A percentile compares a stretch with the other conserved stretches of the same genome.
phyloP scores from a whole-genome alignment of 2,329 filamentous ascomycete species.

The Apiospora kogelbergensis region DNA sequence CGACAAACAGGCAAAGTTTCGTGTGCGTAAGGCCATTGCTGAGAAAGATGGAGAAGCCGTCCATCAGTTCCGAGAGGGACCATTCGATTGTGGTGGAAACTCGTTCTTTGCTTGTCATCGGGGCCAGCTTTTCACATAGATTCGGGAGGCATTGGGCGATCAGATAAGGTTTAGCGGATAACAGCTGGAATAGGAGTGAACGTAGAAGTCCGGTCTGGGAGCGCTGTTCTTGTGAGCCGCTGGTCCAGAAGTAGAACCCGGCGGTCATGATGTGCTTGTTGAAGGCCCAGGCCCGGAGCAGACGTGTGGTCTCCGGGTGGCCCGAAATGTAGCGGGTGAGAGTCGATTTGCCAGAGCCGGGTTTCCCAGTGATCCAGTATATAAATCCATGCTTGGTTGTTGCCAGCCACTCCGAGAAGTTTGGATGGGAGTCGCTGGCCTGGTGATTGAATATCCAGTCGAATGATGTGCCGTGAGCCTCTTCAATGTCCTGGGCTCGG shows the following conservation, averaged over 20 bases:
- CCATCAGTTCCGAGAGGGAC: conserved; percentile 29
- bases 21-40: conserved; percentile 17
- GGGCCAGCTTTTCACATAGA: conserved; percentile 27
- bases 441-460: conserved; percentile 35
- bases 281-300: conserved; percentile 28
- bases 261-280: conserved; percentile 30
- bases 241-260: conserved; percentile 47
- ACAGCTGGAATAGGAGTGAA: conserved; percentile 36
- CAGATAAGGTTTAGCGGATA: conserved; percentile 25
- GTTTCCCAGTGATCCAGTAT: conserved; percentile 41
- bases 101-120: conserved; percentile 30
- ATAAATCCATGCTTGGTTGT: conserved; percentile 21
- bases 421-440: conserved; percentile 10
- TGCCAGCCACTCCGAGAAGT: conserved; percentile 29
- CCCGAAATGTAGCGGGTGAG: conserved; percentile 40
- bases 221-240: conserved; percentile 37
- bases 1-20: conserved; percentile 27
- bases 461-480: conserved; percentile 28
- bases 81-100: conserved; percentile 31
- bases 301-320: conserved; percentile 17
- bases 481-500: conserved; percentile 13
- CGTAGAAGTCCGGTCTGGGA: conserved; percentile 37
- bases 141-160: conserved; percentile 27
- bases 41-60: conserved; percentile 24
- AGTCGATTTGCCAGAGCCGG: conserved; percentile 47